These are phyloP conservation scores for Salix viminalis DNA, from an alignment of 345 rosid genomes.

Conservation along the genomic window DNA sequence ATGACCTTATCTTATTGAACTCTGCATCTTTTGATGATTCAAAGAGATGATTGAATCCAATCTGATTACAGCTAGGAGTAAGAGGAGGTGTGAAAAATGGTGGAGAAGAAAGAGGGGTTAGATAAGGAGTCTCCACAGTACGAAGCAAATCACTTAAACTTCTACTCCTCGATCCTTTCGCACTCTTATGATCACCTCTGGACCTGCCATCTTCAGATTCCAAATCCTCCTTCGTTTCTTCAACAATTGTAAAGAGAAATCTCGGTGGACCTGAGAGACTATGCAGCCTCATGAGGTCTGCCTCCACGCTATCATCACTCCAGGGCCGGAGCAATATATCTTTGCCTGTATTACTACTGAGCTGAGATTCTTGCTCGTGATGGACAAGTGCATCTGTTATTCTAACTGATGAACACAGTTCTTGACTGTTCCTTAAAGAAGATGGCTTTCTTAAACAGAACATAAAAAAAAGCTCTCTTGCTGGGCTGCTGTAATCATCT, in stretches of 20 bases:
- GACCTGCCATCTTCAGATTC: conserved; percentile 76
- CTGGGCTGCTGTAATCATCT: conserved; percentile 61
- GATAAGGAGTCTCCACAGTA: conserved; percentile 73
- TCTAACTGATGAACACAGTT: conserved; percentile 32
- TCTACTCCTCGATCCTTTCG: conserved; percentile 40
- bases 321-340: conserved; percentile 42
- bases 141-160: conserved; percentile 72
- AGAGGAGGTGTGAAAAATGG: conserved; percentile 84
- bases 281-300: conserved; percentile 53
- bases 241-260: conserved; percentile 76
- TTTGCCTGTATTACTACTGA: conserved; percentile 26
- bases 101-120: conserved; percentile 91
- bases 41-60: conserved; percentile 45
- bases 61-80: conserved; percentile 51
- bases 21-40: conserved; percentile 75
- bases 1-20: conserved; percentile 60
- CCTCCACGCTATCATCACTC: conserved; percentile 38
- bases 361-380: conserved; percentile 33
- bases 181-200: conserved; percentile 35
- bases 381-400: conserved; percentile 30
- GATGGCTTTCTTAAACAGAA: conserved; percentile 61
- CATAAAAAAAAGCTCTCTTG: conserved; percentile 70
- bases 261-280: conserved; percentile 57
- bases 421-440: conserved; percentile 38
- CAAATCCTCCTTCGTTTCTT: conserved; percentile 87